Base-by-base conservation (phyloP, 208 protist species). In the Polymyxa betae region DNA sequence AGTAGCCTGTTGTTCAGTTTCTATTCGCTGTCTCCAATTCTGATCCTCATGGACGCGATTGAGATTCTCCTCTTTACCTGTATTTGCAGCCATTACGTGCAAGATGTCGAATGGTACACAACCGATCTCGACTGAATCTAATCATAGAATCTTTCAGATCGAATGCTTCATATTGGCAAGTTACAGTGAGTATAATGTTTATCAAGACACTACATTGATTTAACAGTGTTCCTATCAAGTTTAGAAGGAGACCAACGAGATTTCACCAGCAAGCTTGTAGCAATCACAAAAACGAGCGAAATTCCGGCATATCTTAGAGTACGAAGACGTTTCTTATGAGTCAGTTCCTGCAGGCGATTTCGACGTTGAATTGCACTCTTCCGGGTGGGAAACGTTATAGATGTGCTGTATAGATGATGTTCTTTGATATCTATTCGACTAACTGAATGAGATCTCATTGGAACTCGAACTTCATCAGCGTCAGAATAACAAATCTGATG, bases 21-120 rank as follows among this genome's bases (percentile, higher is more conserved):
- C 72, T 35, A 82, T 82, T 43, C 72, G 72, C n/a, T 82, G 72
- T n/a, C 72, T 5, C 72, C 72, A 82, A 43, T 82, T 82, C n/a
- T 82, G 72, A n/a, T 82, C 72, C 12, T 82, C 72, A 43, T 82
- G 72, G n/a, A 82, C 72, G n/a, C 72, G 72, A n/a, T 82, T 82
- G 16, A 82, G n/a, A 35, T 5, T 43, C 72, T 82, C 72, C 12
- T 35, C 16, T 12, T 82, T 24, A 60, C 12, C 5, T 29, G 49
- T 60, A n/a, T n/a, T n/a, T 60, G 49, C 49, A 5, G 49, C 49
- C 49, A 60, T n/a, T n/a, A n/a, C n/a, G n/a, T n/a, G n/a, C n/a
- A n/a, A n/a, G n/a, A n/a, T n/a, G n/a, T n/a, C n/a, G n/a, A n/a
- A n/a, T n/a, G n/a, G n/a, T n/a, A n/a, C n/a, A n/a, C n/a, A n/a